Evolutionary conservation across 2,329 filamentous ascomycete genomes (phyloP), one percentile per base, ranked within the genome.

Genomic region (Ambrosiella cleistominuta): DNA sequence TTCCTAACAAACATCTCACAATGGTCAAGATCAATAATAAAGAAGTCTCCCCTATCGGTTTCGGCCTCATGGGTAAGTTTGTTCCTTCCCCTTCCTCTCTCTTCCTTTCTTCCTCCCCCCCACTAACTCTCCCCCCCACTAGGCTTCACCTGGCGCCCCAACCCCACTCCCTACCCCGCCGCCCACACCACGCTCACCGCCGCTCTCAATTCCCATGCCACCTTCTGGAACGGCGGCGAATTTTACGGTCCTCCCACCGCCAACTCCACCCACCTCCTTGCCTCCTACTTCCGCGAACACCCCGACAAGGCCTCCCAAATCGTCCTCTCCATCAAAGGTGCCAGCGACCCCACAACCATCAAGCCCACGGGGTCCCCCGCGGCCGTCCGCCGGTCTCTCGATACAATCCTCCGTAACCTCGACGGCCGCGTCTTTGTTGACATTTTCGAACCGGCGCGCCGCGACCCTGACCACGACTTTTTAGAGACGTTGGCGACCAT

Each of bases 281-380:
- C 78, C 61, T 71, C 73, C 35, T 86, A 85, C 69, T 83, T 86
- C 65, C 72, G 72, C 38, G 74, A 75, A 61, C 77, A 85, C 65
- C 82, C 83, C 1, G 77, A 82, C 61, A 78, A 85, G 62, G 80
- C 81, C 7, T 70, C 75, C 54, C 79, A 80, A 64, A 72, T 85
- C 8, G 72, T 82, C 9, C 68, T 86, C 52, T 75, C 74, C 63
- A 74, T 86, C 65, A 86, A 86, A 69, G 81, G 81, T 36, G 77
- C 73, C 7, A 42, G 71, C 38, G 66, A 74, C 49, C 60, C 67
- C 1, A 62, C 65, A 5, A 67, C 63, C 7, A 63, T 72, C 42
- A 57, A 56, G 1, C 72, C 75, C 0, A 75, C 82, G 63, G 75
- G 77, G 17, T 77, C 74, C 3, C 74, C 76, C 6, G 74, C 75